phyloP scores from a whole-genome alignment of 2,329 filamentous ascomycete species.

The Alternaria ethzedia region DNA sequence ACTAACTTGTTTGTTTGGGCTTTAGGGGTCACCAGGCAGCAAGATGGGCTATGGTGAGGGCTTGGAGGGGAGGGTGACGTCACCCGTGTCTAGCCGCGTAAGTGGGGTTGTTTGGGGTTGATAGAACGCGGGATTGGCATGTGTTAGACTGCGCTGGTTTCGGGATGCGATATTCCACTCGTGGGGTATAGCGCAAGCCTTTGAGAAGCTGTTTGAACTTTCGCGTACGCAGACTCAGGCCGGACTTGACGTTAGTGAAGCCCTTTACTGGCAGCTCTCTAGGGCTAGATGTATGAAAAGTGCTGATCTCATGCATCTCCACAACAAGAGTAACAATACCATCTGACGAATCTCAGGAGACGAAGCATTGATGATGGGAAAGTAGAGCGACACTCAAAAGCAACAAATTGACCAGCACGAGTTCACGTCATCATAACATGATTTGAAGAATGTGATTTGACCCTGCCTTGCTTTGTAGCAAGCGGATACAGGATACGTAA shows the following conservation, averaged over 20 bases:
- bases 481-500: background rate
- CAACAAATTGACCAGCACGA: background rate
- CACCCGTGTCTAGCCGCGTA: conserved; percentile 23
- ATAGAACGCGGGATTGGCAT: background rate
- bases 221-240: background rate
- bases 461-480: background rate
- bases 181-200: background rate
- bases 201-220: too few relatives aligned
- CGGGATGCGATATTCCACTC: background rate
- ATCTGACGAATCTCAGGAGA: too few relatives aligned
- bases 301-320: background rate
- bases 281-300: background rate
- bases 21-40: conserved; percentile 20
- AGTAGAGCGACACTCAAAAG: background rate
- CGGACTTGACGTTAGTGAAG: background rate
- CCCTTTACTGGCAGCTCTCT: background rate
- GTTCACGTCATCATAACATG: background rate
- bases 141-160: background rate
- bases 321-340: background rate
- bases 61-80: conserved; percentile 25
- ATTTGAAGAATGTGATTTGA: background rate
- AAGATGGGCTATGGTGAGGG: conserved; percentile 8
- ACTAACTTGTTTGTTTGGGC: conserved; percentile 22
- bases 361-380: background rate
- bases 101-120: conserved; percentile 7